Percentiles rank a stretch among this genome's conserved stretches.
These are phyloP conservation scores for Daedalea quercina DNA, from an alignment of 768 basidiomycete species.

Conservation along the genomic window DNA sequence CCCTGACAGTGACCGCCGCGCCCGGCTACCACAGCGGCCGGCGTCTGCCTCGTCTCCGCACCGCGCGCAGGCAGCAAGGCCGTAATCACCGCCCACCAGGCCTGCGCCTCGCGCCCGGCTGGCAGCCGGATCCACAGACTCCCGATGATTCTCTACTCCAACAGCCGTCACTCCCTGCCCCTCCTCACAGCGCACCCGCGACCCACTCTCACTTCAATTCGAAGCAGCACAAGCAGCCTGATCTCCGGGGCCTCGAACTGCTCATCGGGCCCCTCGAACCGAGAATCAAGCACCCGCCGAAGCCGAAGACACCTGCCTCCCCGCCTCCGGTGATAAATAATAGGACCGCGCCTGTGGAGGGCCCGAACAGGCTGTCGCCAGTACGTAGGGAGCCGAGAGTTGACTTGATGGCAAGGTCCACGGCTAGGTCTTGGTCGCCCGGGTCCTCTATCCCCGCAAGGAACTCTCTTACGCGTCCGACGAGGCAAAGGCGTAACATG, in stretches of 20 bases:
- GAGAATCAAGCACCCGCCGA: not conserved
- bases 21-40: conserved; percentile 12
- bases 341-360: not conserved
- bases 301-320: not conserved
- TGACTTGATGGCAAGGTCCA: not conserved
- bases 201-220: not conserved
- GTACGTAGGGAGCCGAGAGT: not conserved
- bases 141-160: not conserved
- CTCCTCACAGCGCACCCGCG: not conserved
- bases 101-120: not conserved
- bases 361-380: not conserved
- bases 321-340: not conserved
- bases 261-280: conserved; percentile 1
- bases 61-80: not conserved
- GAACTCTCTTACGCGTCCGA: not conserved
- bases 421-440: not conserved
- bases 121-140: not conserved
- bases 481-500: not conserved
- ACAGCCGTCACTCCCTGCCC: not conserved
- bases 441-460: not conserved
- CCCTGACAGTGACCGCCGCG: conserved; percentile 6
- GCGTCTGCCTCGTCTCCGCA: not conserved
- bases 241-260: not conserved
- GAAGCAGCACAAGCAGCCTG: not conserved
- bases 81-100: not conserved